Base-by-base conservation (phyloP, 805 yeast species). In the Debaryomyces castellii region DNA sequence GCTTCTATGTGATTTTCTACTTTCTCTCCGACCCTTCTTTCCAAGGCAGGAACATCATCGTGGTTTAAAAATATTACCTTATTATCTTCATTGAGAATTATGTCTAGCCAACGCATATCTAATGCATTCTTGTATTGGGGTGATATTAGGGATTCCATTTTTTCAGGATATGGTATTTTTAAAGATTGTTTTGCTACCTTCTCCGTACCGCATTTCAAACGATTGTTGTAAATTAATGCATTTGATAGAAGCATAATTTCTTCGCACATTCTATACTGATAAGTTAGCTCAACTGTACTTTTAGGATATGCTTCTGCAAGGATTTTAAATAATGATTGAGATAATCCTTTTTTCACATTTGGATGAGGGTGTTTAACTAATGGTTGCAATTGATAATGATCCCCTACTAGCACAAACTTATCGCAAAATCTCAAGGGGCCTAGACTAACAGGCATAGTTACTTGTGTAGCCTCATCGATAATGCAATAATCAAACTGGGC, bases 391-490 rank as follows among this genome's bases (percentile, higher is more conserved):
- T 94, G 99, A 52, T 78, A 81, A 62, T 94, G 98, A 61, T 94
- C 99, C 8, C 99, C 99, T n/a, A 94, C 97, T 49, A 94, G 74
- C 1, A 94, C 77, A 60, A 92, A 94, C 62, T 79, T 87, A 38
- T 85, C 84, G 27, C 90, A 84, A 51, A 78, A 80, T 25, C 90
- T 65, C 39, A 94, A 63, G 0, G 99, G 98, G 0, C 98, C 99
- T 23, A 94, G 63, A 54, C 95, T 87, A 5, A 88, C 76, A 0
- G 99, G 99, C 75, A 92, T 74, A 0, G 97, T 85, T 0, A 92
- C 87, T 59, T 94, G 99, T 1, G 97, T 90, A 0, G 98, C 98
- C 63, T 94, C 99, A 63, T 94, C 99, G 37, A 94, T 78, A 35
- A 94, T 90, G 59, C 97, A 95, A 59, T 87, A 92, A 58, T 94